Evolutionary conservation across 1,139 yeast species (phyloP), one percentile per base, ranked within the genome.

Genomic region (Kodamaea sp.): DNA sequence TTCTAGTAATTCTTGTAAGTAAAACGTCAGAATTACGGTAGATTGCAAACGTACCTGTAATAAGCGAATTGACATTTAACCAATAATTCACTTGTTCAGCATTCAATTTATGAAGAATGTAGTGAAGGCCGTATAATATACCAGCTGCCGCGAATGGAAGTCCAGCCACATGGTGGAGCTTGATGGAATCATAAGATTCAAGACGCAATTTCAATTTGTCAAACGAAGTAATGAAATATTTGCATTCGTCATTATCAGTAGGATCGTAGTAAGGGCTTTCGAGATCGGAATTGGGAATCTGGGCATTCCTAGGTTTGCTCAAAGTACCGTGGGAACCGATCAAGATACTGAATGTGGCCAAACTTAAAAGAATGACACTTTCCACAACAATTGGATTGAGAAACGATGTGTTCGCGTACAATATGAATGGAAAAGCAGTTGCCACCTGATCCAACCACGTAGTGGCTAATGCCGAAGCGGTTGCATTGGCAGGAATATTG

Each of bases 111-210:
- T 24, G 26, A 8, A 29, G 12, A 12, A 19, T 29, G 16, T 59
- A 63, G 49, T 70, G 67, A 32, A 75, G 36, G 1, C 61, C 59
- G 18, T 56, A 46, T 26, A 77, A 49, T 5, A 52, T 48, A 6
- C 42, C 33, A 1, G 69, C 69, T 1, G 73, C 72, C 13, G 67
- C 9, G 3, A 75, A 38, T 0, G 82, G 80, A 52, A 71, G 48
- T 7, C 53, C 18, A 6, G 65, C 25, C 0, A 71, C 78, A 19
- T 57, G 59, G 11, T 34, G 35, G 13, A 41, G 19, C 8, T 44
- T 47, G 15, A 55, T 28, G 10, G 33, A 24, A 4, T 38, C 40
- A 7, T 26, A 9, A 11, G 11, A 28, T 4, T n/a, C 28, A 10
- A 32, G 19, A 10, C 28, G 16, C 10, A 21, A 6, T 15, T 15